These are phyloP conservation scores for Bretziella fagacearum DNA, from an alignment of 2,329 filamentous ascomycete genomes.

Conservation along the genomic window DNA sequence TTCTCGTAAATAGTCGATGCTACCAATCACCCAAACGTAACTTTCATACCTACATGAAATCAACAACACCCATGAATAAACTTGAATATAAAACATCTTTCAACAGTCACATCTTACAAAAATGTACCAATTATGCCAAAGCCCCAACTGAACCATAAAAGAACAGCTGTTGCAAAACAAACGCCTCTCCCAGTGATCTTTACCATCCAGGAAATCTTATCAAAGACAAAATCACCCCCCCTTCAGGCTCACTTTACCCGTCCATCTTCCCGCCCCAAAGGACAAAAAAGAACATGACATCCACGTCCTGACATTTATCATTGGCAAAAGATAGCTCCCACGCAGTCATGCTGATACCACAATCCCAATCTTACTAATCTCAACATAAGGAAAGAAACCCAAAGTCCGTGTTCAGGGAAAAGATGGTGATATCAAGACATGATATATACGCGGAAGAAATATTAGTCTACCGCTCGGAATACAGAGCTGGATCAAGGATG, in stretches of 20 bases:
- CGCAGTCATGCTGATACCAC: no score
- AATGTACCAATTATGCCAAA: background rate
- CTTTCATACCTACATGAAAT: no score
- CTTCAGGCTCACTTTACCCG: background rate
- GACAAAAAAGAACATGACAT: background rate
- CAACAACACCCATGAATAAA: no score
- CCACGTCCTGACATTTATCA: background rate
- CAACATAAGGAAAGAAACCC: constrained; percentile 13
- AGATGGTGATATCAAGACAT: background rate
- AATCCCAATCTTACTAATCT: constrained; percentile 16
- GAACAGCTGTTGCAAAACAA: background rate
- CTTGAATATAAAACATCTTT: background rate
- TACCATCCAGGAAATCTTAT: background rate
- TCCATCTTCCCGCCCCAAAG: no score
- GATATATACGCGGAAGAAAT: no score
- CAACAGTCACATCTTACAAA: background rate
- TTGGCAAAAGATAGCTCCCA: background rate
- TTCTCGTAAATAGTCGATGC: no score
- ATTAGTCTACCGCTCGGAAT: constrained; percentile 55
- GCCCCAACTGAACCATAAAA: background rate
- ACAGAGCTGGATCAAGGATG: constrained; percentile 53
- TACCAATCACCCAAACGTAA: no score
- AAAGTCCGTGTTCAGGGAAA: constrained; percentile 8
- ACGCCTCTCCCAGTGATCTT: background rate
- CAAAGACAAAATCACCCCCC: no score